phyloP scores from a whole-genome alignment of 2,329 filamentous ascomycete genomes.

The Coniella lustricola region DNA sequence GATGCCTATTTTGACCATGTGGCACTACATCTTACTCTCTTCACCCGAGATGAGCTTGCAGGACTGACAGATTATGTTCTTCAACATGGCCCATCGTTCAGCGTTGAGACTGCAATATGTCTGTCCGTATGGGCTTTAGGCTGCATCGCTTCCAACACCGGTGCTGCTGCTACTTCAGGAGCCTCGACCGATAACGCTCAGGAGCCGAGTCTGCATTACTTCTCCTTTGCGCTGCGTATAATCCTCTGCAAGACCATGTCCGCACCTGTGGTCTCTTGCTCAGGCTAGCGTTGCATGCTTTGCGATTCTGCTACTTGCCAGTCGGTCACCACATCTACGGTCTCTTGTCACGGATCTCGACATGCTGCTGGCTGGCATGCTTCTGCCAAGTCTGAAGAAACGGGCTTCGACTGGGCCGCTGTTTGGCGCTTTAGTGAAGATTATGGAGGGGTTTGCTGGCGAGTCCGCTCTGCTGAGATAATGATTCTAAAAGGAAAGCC shows the following conservation, averaged over 20 bases:
- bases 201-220: conserved; percentile 26
- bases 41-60: conserved; percentile 23
- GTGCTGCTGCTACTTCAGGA: neutral
- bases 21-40: conserved; percentile 30
- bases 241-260: conserved; percentile 27
- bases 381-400: conserved; percentile 24
- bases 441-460: conserved; percentile 18
- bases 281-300: conserved; percentile 30
- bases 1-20: conserved; percentile 28
- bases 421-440: conserved; percentile 24
- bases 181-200: conserved; percentile 15
- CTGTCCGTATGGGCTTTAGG: conserved; percentile 32
- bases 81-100: conserved; percentile 21
- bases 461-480: neutral
- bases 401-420: conserved; percentile 29
- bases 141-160: conserved; percentile 18
- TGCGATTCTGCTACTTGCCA: conserved; percentile 27
- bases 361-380: conserved; percentile 22
- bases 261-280: conserved; percentile 31
- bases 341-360: conserved; percentile 24
- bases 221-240: conserved; percentile 29
- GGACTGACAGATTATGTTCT: conserved; percentile 24
- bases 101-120: conserved; percentile 28
- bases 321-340: conserved; percentile 23
- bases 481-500: no score